Evolutionary conservation across 2,329 filamentous ascomycete genomes (phyloP).

Genomic region (Rasamsonia emersonii): DNA sequence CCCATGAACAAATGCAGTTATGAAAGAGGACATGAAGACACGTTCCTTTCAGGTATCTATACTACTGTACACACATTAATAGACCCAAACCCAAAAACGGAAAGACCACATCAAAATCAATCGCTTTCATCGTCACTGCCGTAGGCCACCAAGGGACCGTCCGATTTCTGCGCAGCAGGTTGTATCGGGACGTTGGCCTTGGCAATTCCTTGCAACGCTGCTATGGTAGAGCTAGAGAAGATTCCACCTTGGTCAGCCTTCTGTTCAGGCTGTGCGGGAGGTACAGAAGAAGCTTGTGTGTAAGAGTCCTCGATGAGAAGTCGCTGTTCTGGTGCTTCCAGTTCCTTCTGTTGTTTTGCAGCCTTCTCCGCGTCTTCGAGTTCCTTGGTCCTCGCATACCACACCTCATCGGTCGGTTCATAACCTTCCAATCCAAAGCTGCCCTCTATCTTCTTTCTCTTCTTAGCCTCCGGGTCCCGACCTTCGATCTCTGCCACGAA

Average conservation of each 20-base stretch:
- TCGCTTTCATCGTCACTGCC: constrained; percentile 80
- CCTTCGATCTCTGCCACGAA: constrained; percentile 94
- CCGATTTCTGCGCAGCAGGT: constrained; percentile 29
- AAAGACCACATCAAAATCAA: constrained; percentile 16
- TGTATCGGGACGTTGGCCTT: constrained; percentile 36
- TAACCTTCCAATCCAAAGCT: constrained; percentile 84
- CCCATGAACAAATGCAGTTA: no score
- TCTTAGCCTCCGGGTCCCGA: constrained; percentile 74
- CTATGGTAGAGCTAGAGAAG: constrained; percentile 72
- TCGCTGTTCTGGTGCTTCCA: constrained; percentile 41
- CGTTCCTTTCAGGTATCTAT: constrained; percentile 4
- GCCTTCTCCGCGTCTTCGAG: constrained; percentile 53
- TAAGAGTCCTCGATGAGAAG: constrained; percentile 39
- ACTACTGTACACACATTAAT: constrained; percentile 22
- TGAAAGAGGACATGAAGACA: no score
- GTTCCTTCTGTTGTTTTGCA: constrained; percentile 36
- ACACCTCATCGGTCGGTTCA: constrained; percentile 87
- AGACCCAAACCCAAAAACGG: constrained; percentile 2
- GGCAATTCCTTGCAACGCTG: constrained; percentile 57
- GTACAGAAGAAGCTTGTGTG: constrained; percentile 28
- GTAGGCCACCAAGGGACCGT: constrained; percentile 76
- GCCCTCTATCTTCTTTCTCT: constrained; percentile 81
- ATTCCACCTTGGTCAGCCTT: constrained; percentile 53
- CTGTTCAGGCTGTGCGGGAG: constrained; percentile 10
- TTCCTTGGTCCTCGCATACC: constrained; percentile 73